phyloP scores from a whole-genome alignment of 2,329 filamentous ascomycete species.

The Colletotrichum lini region DNA sequence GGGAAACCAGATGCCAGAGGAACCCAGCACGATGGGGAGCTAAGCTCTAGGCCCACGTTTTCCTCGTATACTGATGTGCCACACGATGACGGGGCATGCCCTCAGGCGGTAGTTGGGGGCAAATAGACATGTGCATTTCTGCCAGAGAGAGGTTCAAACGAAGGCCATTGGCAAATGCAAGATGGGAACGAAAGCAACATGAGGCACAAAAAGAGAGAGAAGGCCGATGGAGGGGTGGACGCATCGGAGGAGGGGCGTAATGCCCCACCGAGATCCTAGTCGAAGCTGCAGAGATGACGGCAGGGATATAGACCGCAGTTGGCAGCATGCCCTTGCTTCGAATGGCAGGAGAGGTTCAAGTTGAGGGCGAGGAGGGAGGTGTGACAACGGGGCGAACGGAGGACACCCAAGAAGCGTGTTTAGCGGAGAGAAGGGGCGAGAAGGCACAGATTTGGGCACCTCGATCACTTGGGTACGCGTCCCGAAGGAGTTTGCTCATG shows the following conservation, averaged over 20 bases:
- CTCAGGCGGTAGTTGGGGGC: conserved; percentile 28
- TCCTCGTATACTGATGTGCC: conserved; percentile 30
- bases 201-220: conserved; percentile 28
- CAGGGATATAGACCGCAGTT: conserved; percentile 25
- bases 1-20: conserved; percentile 20
- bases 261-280: conserved; percentile 16
- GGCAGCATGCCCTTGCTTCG: conserved; percentile 26
- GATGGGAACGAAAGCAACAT: conserved; percentile 25
- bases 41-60: conserved; percentile 20
- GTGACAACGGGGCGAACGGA: conserved; percentile 6
- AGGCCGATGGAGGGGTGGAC: conserved; percentile 13
- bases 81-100: conserved; percentile 23
- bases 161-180: conserved; percentile 30
- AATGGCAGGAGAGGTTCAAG: conserved; percentile 18
- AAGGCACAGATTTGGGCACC: conserved; percentile 2
- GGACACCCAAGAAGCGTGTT: conserved; percentile 2
- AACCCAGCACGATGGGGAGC: conserved; percentile 31
- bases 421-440: conserved; percentile 4
- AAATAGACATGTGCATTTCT: conserved; percentile 11
- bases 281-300: conserved; percentile 31
- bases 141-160: conserved; percentile 17
- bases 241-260: conserved; percentile 25
- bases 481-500: background rate
- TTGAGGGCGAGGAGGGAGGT: background rate
- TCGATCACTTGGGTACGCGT: conserved; percentile 24